Base-by-base conservation (phyloP, 495 filamentous ascomycete genomes). In the Penicillium nucicola region DNA sequence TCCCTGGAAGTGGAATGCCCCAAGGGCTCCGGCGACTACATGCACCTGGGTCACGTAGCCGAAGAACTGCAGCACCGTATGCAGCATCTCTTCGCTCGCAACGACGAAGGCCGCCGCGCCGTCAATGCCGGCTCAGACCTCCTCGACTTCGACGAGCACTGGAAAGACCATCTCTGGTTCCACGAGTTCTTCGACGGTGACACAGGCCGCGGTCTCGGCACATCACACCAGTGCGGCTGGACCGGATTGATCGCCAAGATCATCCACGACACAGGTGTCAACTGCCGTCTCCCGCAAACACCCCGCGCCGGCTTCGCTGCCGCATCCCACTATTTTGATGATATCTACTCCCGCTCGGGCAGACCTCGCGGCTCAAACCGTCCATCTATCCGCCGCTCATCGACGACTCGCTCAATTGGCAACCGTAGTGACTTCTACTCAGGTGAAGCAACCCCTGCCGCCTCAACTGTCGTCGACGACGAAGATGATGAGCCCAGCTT, bases 111-210 rank as follows among this genome's bases (percentile, higher is more conserved):
- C 35, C 82, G 88, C 5, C 81, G 93, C 20, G 92, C 91, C 32
- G 86, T 93, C 75, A 91, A 96, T 54, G 84, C 78, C 42, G 82
- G 85, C 18, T 90, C 83, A 49, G 87, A 96, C 45, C 74, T 85
- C 51, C 83, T 97, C 28, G 90, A 97, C 70, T 93, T 85, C 54
- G 89, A 97, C 66, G 82, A 88, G 18, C 74, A 96, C 69, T 97
- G 92, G 92, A 90, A 83, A 63, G 90, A 97, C 62, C 82, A 95
- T 58, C 70, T 97, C 51, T 96, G 89, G 86, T 97, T 95, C 78
- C 86, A 95, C 61, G 92, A 97, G 67, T 97, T 95, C 75, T 97
- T 97, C 60, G 92, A 97, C 58, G 92, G 89, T 22, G 93, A 97
- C 62, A 85, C 76, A 20, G 92, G 93, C 13, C 84, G 90, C 43